These are phyloP conservation scores for Tolypocladium cylindrosporum DNA, from an alignment of 2,329 filamentous ascomycete genomes.

Conservation along the genomic window DNA sequence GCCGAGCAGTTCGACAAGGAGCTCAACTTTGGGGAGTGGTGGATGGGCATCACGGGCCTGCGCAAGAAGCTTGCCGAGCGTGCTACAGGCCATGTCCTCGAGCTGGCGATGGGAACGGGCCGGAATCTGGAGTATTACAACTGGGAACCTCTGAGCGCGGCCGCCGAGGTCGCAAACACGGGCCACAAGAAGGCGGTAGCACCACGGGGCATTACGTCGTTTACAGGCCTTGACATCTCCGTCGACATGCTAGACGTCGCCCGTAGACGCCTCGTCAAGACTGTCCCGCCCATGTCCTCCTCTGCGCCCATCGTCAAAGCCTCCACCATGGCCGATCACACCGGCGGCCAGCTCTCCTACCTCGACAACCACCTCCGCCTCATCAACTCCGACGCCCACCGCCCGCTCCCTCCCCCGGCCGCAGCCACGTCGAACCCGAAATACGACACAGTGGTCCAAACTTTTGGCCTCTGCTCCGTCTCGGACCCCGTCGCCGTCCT, in stretches of 20 bases:
- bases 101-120: conserved; percentile 54
- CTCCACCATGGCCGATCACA: conserved; percentile 21
- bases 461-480: conserved; percentile 56
- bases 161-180: conserved; percentile 6
- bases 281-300: conserved; percentile 27
- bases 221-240: conserved; percentile 53
- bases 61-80: conserved; percentile 36
- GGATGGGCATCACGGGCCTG: conserved; percentile 44
- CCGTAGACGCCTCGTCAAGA: conserved; percentile 36
- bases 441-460: conserved; percentile 56
- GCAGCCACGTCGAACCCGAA: conserved; percentile 25
- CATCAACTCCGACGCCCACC: conserved; percentile 37
- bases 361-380: conserved; percentile 34
- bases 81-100: conserved; percentile 48
- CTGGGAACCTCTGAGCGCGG: conserved; percentile 34
- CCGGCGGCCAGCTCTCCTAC: conserved; percentile 27
- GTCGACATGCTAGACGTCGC: conserved; percentile 50
- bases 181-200: conserved; percentile 6
- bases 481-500: conserved; percentile 44
- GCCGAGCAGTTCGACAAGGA: conserved; percentile 48
- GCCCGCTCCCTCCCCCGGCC: conserved; percentile 28
- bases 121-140: conserved; percentile 50
- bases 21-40: conserved; percentile 46
- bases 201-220: conserved; percentile 33
- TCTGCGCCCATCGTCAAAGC: conserved; percentile 20